phyloP scores from a whole-genome alignment of 1,139 yeast species.

The Dujonia santamariae region DNA sequence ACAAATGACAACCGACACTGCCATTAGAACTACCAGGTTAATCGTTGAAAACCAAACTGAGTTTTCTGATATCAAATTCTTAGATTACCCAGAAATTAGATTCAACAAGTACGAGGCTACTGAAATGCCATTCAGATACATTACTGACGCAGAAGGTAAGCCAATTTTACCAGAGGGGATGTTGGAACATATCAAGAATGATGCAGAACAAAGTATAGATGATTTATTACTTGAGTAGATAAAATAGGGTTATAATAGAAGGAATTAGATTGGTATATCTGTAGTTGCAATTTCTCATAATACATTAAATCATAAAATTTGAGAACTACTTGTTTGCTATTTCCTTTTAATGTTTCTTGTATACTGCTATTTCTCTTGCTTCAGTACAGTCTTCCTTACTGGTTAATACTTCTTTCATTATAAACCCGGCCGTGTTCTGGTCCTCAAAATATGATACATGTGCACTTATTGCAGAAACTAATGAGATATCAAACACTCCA shows the following conservation, averaged over 20 bases:
- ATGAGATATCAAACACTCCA: conserved; percentile 75
- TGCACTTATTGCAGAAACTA: conserved; percentile 78
- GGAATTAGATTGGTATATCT: background rate
- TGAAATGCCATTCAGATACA: conserved; percentile 96
- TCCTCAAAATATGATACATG: conserved; percentile 90
- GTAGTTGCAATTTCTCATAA: background rate
- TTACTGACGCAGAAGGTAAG: conserved; percentile 55
- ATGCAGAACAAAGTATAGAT: conserved; percentile 75
- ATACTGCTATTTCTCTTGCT: conserved; percentile 22
- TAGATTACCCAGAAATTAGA: conserved; percentile 92
- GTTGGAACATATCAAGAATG: conserved; percentile 81
- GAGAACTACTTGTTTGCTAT: background rate
- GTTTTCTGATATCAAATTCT: conserved; percentile 74
- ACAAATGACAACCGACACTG: conserved; percentile 98
- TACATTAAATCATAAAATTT: background rate
- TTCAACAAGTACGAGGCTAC: conserved; percentile 87
- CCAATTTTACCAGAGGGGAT: conserved; percentile 92
- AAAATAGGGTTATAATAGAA: background rate
- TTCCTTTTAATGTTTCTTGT: conserved; percentile 12
- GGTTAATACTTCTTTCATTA: conserved; percentile 53
- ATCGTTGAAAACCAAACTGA: conserved; percentile 56
- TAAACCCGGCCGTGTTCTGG: conserved; percentile 76
- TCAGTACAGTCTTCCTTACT: conserved; percentile 18
- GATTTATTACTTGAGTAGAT: conserved; percentile 40
- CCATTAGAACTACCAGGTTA: conserved; percentile 82